Conservation (phyloP, 1,284 basidiomycete genomes). For the Phellinidium pouzarii region DNA sequence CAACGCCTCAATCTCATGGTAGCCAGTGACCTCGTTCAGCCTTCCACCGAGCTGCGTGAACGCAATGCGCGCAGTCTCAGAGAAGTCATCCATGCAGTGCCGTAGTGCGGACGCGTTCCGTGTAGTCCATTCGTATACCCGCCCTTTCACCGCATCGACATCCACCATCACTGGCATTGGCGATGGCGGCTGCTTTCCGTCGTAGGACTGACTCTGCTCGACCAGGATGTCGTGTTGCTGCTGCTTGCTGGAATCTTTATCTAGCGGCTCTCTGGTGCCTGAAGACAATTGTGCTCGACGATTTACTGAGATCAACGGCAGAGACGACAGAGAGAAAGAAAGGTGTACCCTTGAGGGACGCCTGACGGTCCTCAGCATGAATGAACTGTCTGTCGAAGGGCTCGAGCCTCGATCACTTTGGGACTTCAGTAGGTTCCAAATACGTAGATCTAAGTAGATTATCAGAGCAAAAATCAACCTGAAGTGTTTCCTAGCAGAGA, state of each 20-base stretch:
- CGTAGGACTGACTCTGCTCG: neutral
- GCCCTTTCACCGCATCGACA: constrained; percentile 17
- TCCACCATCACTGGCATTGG: neutral
- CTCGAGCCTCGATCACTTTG: too few relatives aligned
- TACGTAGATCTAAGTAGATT: too few relatives aligned
- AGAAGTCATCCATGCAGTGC: constrained; percentile 49
- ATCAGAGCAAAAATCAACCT: too few relatives aligned
- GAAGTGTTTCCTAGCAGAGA: too few relatives aligned
- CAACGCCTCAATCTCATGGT: constrained; percentile 81
- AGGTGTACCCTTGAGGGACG: constrained; percentile 1
- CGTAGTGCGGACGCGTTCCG: constrained; percentile 42
- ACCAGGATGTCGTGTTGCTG: neutral
- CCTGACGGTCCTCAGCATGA: constrained; percentile 10
- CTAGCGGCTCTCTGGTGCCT: neutral
- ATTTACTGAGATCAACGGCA: neutral
- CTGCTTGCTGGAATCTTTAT: neutral
- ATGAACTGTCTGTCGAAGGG: neutral
- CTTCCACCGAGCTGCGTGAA: constrained; percentile 70
- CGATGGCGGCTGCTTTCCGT: neutral
- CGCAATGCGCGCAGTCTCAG: constrained; percentile 45
- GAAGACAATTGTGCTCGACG: neutral
- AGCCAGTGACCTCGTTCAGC: constrained; percentile 84
- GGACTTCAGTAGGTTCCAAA: too few relatives aligned
- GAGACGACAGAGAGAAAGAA: neutral
- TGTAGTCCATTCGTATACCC: constrained; percentile 23